A percentile compares a stretch with the other conserved stretches of the same genome.
Conservation (phyloP, 2,329 filamentous ascomycete genomes). For the Geosmithia flava region DNA sequence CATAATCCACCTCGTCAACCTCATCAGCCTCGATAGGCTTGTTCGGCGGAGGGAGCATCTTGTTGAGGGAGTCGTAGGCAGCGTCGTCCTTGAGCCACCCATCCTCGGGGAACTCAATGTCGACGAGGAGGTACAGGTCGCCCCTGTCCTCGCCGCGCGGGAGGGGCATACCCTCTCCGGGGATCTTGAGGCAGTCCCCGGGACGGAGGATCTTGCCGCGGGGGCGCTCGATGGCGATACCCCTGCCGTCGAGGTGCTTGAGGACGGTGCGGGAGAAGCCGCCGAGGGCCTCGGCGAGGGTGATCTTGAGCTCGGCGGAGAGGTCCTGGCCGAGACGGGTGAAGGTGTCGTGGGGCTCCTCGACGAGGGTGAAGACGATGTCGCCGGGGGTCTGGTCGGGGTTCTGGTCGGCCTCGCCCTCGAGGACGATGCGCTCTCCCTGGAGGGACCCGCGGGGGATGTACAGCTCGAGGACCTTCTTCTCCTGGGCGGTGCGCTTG, state of each 20-base stretch:
- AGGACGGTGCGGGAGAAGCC: conserved; percentile 87
- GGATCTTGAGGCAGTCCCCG: conserved; percentile 72
- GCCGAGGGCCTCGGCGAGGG: conserved; percentile 69
- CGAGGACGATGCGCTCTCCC: conserved; percentile 79
- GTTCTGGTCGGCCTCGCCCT: conserved; percentile 87
- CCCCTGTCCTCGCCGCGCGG: conserved; percentile 77
- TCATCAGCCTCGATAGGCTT: conserved; percentile 56
- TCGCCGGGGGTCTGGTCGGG: conserved; percentile 85
- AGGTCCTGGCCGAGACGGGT: conserved; percentile 75
- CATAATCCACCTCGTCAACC: conserved; percentile 78
- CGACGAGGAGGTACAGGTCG: conserved; percentile 76
- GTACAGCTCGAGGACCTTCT: conserved; percentile 92
- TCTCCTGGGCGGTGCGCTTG: conserved; percentile 72
- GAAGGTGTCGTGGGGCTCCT: conserved; percentile 73
- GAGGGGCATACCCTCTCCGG: conserved; percentile 86
- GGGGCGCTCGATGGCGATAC: conserved; percentile 69
- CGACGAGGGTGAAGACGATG: conserved; percentile 78
- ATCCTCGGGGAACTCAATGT: conserved; percentile 80
- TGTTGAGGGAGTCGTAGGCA: conserved; percentile 56
- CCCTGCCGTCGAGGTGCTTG: conserved; percentile 86
- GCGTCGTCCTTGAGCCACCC: conserved; percentile 69
- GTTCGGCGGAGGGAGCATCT: conserved; percentile 58
- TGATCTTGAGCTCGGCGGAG: conserved; percentile 68
- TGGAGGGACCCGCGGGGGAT: conserved; percentile 79
- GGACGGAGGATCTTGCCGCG: conserved; percentile 75